Conservation (phyloP, 129 eudicot genomes). For the Ambrosia trifida region DNA sequence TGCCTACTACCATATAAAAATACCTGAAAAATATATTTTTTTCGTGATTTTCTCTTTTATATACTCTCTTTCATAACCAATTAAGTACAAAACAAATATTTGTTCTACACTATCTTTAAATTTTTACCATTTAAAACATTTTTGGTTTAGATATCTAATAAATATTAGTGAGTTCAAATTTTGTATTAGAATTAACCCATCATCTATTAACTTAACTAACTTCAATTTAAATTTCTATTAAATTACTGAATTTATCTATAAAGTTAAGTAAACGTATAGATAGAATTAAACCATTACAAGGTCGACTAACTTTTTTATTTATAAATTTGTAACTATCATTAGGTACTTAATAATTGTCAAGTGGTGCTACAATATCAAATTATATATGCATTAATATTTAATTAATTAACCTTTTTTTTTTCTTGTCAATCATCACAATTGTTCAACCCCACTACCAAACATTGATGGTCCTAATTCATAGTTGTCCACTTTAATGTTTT, state of each 20-base stretch:
- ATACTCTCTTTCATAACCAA: too few species aligned
- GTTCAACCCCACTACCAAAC: neutral
- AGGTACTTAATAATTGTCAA: neutral
- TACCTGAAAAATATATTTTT: too few species aligned
- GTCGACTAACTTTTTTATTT: neutral
- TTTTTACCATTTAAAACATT: too few species aligned
- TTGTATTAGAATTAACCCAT: neutral
- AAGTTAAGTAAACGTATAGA: neutral
- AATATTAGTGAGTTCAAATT: neutral
- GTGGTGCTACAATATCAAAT: neutral
- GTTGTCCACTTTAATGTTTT: slow-evolving; percentile 1
- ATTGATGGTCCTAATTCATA: neutral
- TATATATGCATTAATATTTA: neutral
- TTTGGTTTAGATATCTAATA: too few species aligned
- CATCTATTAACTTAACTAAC: neutral
- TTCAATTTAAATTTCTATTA: neutral
- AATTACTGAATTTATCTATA: neutral
- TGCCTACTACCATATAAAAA: too few species aligned
- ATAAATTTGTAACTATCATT: neutral
- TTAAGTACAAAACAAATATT: too few species aligned
- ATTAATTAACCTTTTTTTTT: neutral
- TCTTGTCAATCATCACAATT: neutral
- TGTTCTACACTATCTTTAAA: too few species aligned
- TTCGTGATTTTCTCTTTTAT: too few species aligned
- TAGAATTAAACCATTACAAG: neutral